phyloP scores from a whole-genome alignment of 345 rosid species.

The Populus ilicifolia region DNA sequence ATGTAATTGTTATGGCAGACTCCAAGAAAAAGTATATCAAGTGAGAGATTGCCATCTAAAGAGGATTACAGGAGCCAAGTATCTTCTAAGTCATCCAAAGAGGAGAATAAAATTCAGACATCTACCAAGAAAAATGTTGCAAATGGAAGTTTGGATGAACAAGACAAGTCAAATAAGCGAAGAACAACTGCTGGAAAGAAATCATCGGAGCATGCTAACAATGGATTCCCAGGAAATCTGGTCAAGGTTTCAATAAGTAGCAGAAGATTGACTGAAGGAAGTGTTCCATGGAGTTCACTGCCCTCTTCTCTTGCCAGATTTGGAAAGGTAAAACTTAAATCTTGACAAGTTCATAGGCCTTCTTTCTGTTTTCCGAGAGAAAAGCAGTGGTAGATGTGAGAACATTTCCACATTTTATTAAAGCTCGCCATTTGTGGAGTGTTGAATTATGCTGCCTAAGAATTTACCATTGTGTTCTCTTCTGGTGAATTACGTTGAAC shows the following conservation, averaged over 20 bases:
- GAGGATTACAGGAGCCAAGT: conserved; percentile 53
- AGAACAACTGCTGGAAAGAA: conserved; percentile 48
- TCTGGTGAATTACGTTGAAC: conserved; percentile 1
- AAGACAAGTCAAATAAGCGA: conserved; percentile 45
- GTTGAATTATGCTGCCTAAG: background rate
- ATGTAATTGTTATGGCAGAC: conserved; percentile 44
- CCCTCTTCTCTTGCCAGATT: conserved; percentile 80
- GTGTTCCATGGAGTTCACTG: conserved; percentile 68
- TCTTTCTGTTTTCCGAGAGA: background rate
- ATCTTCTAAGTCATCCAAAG: conserved; percentile 50
- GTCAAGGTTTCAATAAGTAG: conserved; percentile 69
- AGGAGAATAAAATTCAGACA: conserved; percentile 45
- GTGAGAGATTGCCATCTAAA: conserved; percentile 50
- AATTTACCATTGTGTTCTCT: background rate
- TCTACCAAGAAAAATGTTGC: conserved; percentile 47
- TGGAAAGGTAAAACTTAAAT: conserved; percentile 69
- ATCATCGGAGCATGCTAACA: conserved; percentile 40
- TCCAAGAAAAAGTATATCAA: conserved; percentile 73
- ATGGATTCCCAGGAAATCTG: conserved; percentile 65
- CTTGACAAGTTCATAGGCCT: conserved; percentile 2
- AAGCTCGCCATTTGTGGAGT: background rate
- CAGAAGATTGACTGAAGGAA: conserved; percentile 61
- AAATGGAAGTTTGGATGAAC: conserved; percentile 49
- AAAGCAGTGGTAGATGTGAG: background rate
- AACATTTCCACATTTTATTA: background rate